Base-by-base conservation (phyloP, 148 eudicot species). In the Heliosperma pusillum region DNA sequence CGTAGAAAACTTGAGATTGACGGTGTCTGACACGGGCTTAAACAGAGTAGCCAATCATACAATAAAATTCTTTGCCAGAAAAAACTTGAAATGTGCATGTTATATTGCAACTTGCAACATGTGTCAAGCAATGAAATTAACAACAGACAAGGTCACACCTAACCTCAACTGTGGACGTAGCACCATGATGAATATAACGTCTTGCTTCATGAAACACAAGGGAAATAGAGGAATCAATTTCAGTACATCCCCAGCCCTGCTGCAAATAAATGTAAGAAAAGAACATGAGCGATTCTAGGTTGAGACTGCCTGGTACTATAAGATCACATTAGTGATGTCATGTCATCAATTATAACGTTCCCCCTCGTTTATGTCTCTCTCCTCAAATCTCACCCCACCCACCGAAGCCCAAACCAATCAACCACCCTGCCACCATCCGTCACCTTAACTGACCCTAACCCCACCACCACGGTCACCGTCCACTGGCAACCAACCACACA, bases 241-340 rank as follows among this genome's bases (percentile, higher is more conserved):
- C 88, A 74, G 84, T 80, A 87, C 81, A 83, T 79, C 85, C 89
- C 80, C 82, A 78, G 78, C 75, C 90, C 90, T 90, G 87, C 88
- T 89, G 87, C 88, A 80, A 87, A 90, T 85, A 87, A 83, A 73
- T 79, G 82, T 81, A 19, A 2, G 24, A 42, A 24, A 20, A 56
- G 56, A 11, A 10, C 40, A 2, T 21, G 19, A 50, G 55, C 17
- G 17, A 50, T 50, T 50, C 55, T 7, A 36, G 42, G 17, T 2
- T 50, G 55, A 50, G 5, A 16, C 55, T 50, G 55, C 55, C 55
- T 50, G 6, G 55, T 50, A 50, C 15, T 50, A 16, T 15, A 36
- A 36, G 9, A 36, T 36, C 42, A 36, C 42, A 36, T 3, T 33
- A 47, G 53, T 47, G 15, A 47, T 47, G 53, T 50, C 55, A 2